Evolutionary conservation across 345 rosid genomes (phyloP).

Genomic region (Eucalyptus microcorys): DNA sequence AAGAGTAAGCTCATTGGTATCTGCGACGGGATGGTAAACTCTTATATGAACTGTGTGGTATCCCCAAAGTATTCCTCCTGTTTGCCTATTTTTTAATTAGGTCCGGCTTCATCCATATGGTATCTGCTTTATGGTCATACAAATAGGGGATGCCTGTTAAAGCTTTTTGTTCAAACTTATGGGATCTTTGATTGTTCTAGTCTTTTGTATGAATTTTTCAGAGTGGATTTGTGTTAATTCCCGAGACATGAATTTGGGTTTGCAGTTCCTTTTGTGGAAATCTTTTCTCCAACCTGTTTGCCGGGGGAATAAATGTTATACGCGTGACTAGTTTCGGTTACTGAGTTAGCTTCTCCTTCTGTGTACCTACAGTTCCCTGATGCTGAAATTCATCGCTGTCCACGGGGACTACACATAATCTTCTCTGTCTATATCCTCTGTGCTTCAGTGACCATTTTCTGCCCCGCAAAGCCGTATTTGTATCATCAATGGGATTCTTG

Average conservation of each 20-base stretch:
- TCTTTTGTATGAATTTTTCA: not conserved
- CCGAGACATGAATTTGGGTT: not conserved
- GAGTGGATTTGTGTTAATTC: not conserved
- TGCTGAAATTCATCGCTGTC: not conserved
- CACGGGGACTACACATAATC: not conserved
- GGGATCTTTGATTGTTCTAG: not conserved
- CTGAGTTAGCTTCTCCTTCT: not conserved
- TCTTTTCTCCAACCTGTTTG: not conserved
- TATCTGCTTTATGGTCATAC: not conserved
- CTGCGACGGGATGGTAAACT: not conserved
- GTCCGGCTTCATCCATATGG: not conserved
- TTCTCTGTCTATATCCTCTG: not conserved
- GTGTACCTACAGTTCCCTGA: not conserved
- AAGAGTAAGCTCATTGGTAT: not conserved
- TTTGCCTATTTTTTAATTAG: not conserved
- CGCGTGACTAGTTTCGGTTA: not conserved
- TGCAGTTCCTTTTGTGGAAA: not conserved
- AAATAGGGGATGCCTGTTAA: not conserved
- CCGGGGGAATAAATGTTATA: not conserved
- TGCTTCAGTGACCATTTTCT: conserved; percentile 81
- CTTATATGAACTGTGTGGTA: not conserved
- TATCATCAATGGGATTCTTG: conserved; percentile 96
- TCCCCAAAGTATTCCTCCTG: not conserved
- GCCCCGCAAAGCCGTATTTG: conserved; percentile 93
- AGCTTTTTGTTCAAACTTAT: not conserved